phyloP scores from a whole-genome alignment of 139 green algal species.

The Coelastrella sp. region DNA sequence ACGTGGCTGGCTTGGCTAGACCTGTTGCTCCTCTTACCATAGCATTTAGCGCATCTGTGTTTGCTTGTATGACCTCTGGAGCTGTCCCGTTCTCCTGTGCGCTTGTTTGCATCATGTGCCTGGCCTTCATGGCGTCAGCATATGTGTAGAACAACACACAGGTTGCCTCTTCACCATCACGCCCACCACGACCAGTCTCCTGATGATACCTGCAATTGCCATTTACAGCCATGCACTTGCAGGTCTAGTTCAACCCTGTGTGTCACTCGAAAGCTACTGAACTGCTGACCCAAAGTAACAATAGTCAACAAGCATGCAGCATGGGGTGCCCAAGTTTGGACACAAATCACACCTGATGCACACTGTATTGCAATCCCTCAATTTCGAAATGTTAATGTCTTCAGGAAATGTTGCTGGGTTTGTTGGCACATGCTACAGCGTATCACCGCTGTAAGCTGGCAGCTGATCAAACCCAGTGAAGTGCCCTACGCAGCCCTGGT shows the following conservation, averaged over 20 bases:
- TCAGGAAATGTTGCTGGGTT: no score
- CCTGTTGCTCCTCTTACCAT: constrained; percentile 65
- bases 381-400: no score
- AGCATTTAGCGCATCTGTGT: constrained; percentile 85
- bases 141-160: constrained; percentile 89
- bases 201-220: constrained; percentile 44
- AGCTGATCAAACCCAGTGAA: not conserved
- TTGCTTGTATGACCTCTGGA: constrained; percentile 69
- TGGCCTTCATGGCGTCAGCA: constrained; percentile 64
- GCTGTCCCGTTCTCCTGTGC: constrained; percentile 75
- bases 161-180: constrained; percentile 77
- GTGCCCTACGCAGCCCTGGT: not conserved
- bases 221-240: not conserved
- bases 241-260: no score
- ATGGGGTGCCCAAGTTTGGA: no score
- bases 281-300: no score
- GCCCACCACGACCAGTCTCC: constrained; percentile 74
- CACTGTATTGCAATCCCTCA: no score
- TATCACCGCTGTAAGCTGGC: no score
- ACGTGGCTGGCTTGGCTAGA: no score
- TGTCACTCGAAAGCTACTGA: no score
- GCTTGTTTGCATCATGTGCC: constrained; percentile 80
- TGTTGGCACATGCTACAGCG: no score
- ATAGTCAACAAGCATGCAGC: no score
- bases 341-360: no score